Percentiles rank a stretch among this genome's conserved stretches.
phyloP scores from a whole-genome alignment of 768 basidiomycete genomes.

The Lentinus tigrinus region DNA sequence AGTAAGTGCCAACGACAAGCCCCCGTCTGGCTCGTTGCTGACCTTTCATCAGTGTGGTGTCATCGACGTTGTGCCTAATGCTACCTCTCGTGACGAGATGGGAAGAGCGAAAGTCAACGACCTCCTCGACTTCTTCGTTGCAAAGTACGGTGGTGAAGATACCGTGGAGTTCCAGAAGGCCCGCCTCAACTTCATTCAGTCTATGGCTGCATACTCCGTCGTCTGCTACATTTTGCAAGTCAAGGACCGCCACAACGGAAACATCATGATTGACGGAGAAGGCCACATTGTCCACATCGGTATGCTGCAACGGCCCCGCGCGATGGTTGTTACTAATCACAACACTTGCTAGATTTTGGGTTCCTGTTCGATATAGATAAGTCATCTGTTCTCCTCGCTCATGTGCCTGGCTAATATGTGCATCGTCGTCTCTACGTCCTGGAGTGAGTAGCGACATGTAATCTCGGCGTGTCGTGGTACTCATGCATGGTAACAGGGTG shows the following conservation, averaged over 20 bases:
- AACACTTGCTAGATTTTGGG: constrained; percentile 70
- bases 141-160: constrained; percentile 90
- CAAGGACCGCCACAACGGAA: constrained; percentile 98
- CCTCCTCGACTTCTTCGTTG: constrained; percentile 88
- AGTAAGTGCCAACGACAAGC: constrained; percentile 43
- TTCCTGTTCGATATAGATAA: constrained; percentile 98
- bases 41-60: constrained; percentile 75
- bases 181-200: constrained; percentile 94
- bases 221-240: constrained; percentile 98
- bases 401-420: constrained; percentile 28
- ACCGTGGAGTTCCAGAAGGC: constrained; percentile 89
- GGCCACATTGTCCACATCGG: constrained; percentile 97
- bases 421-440: constrained; percentile 49
- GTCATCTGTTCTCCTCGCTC: constrained; percentile 37
- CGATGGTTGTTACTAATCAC: background rate
- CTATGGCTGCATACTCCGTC: constrained; percentile 98
- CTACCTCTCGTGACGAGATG: constrained; percentile 99
- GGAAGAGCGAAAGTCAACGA: constrained; percentile 98
- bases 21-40: background rate
- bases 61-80: constrained; percentile 96
- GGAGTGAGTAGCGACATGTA: constrained; percentile 48
- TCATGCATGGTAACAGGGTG: constrained; percentile 53
- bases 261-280: constrained; percentile 99
- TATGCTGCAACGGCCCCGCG: constrained; percentile 33
- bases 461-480: background rate